Percentiles rank a stretch among this genome's conserved stretches.
Evolutionary conservation across 176 grass and related monocot genomes (phyloP).

Genomic region (Oryza punctata): DNA sequence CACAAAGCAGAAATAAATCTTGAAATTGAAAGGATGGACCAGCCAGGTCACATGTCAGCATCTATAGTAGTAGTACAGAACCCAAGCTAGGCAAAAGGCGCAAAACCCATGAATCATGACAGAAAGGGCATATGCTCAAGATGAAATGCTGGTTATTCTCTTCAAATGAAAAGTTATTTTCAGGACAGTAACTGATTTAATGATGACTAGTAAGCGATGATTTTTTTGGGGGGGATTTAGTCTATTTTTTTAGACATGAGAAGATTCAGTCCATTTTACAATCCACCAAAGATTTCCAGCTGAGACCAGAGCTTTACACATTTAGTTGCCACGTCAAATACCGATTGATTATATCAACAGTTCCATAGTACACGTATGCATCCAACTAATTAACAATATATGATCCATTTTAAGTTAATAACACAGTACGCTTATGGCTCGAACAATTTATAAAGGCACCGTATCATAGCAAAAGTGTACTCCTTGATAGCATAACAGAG

Average conservation of each 20-base stretch:
- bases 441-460: slow-evolving; percentile 19
- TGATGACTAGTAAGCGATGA: background rate
- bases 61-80: slow-evolving; percentile 17
- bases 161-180: background rate
- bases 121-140: slow-evolving; percentile 22
- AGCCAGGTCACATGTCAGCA: background rate
- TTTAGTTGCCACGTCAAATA: slow-evolving; percentile 2
- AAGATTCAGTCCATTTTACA: background rate
- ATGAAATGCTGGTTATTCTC: background rate
- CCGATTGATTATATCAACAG: background rate
- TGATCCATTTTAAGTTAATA: slow-evolving; percentile 1
- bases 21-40: slow-evolving; percentile 41
- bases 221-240: background rate
- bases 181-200: background rate
- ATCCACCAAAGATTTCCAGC: background rate
- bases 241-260: too few relatives aligned
- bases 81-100: slow-evolving; percentile 18
- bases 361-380: background rate
- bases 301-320: background rate
- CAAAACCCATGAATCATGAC: slow-evolving; percentile 3
- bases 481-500: slow-evolving; percentile 22
- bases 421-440: background rate
- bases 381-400: background rate
- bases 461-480: slow-evolving; percentile 25
- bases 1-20: slow-evolving; percentile 31